Conservation (phyloP, 106 monocot genomes). For the Dendrobium nobile region DNA sequence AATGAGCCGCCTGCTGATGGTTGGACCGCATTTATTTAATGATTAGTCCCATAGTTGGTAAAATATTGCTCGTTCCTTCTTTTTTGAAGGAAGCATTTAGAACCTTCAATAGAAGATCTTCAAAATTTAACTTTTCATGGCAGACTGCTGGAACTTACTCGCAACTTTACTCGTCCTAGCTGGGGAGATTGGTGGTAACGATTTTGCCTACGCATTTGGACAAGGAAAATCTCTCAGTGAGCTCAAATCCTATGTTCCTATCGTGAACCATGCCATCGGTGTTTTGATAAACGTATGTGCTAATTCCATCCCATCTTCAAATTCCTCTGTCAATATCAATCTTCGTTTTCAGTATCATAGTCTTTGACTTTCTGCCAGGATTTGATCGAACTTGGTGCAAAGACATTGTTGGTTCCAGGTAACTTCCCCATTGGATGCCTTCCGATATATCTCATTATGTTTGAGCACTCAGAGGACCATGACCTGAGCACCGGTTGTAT, state of each 20-base stretch:
- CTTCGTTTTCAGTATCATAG: neutral
- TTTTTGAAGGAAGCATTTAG: too few relatives aligned
- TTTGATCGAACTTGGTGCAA: slow-evolving; percentile 47
- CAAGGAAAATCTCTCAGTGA: slow-evolving; percentile 17
- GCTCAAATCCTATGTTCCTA: slow-evolving; percentile 27
- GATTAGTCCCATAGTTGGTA: too few relatives aligned
- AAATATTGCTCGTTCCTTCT: too few relatives aligned
- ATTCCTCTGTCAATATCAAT: neutral
- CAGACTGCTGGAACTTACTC: slow-evolving; percentile 8
- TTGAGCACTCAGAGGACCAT: slow-evolving; percentile 35
- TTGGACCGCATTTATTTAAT: too few relatives aligned
- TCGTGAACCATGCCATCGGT: slow-evolving; percentile 24
- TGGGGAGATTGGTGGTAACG: slow-evolving; percentile 58
- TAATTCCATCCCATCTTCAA: neutral
- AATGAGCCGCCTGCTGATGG: too few relatives aligned
- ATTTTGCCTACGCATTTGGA: slow-evolving; percentile 26
- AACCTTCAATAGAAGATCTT: neutral
- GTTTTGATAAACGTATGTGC: neutral
- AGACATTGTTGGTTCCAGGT: slow-evolving; percentile 50
- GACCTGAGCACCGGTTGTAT: slow-evolving; percentile 44
- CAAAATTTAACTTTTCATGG: neutral
- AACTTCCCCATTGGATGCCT: slow-evolving; percentile 48
- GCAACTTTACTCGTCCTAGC: slow-evolving; percentile 28
- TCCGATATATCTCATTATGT: slow-evolving; percentile 20
- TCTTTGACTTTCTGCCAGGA: slow-evolving; percentile 8